phyloP scores from a whole-genome alignment of 2,329 filamentous ascomycete species.

The Trichoderma sp. region DNA sequence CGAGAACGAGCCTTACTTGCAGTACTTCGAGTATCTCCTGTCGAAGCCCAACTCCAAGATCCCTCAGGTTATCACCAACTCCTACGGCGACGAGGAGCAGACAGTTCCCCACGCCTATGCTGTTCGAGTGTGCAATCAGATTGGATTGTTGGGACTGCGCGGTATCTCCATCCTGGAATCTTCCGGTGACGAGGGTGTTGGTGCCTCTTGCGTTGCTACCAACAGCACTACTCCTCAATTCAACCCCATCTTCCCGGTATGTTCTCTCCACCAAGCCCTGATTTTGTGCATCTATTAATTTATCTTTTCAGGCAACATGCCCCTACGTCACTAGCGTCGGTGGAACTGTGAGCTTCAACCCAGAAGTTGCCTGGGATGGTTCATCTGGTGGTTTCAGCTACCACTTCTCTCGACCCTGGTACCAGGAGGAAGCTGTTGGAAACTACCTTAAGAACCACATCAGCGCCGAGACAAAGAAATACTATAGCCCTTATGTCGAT shows the following conservation, averaged over 20 bases:
- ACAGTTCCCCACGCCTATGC: conserved; percentile 52
- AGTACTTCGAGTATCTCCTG: conserved; percentile 51
- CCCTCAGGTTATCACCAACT: conserved; percentile 56
- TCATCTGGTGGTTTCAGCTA: conserved; percentile 53
- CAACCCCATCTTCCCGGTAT: conserved; percentile 35
- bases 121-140: conserved; percentile 48
- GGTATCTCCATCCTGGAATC: conserved; percentile 51
- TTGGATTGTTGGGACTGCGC: conserved; percentile 51
- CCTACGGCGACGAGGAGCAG: conserved; percentile 58
- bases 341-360: conserved; percentile 41
- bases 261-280: not conserved
- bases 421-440: conserved; percentile 42
- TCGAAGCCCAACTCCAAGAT: conserved; percentile 41
- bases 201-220: conserved; percentile 34
- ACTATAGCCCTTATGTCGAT: conserved; percentile 39
- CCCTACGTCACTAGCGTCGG: conserved; percentile 50
- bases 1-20: conserved; percentile 56
- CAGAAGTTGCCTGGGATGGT: conserved; percentile 42
- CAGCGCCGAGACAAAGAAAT: conserved; percentile 40
- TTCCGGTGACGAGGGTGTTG: conserved; percentile 50
- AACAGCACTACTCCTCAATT: conserved; percentile 41
- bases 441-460: conserved; percentile 41
- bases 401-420: conserved; percentile 46
- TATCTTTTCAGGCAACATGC: conserved; percentile 34
- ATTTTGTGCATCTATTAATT: too few species aligned